Base-by-base conservation (phyloP, 2,329 filamentous ascomycete species). In the Capronia epimyces region DNA sequence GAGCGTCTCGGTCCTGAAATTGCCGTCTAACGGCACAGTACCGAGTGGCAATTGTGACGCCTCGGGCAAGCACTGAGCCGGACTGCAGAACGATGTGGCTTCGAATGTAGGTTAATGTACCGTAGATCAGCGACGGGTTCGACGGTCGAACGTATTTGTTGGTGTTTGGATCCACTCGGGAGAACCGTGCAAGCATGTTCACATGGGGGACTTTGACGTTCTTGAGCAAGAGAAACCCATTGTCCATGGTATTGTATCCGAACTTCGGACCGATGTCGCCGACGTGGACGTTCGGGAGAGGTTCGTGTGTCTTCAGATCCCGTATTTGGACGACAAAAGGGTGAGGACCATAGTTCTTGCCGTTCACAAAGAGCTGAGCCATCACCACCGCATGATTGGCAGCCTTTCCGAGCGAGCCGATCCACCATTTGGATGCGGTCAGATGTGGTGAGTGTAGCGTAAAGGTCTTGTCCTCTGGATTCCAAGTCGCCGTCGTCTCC, bases 391-490 rank as follows among this genome's bases (percentile, higher is more conserved):
- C 86, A 63, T 88, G 77, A 65, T 87, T 90, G 39, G 87, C 86
- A 2, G 83, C 83, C 60, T 84, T 77, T 45, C 86, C 87, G 2
- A 90, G 75, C 9, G 84, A 86, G 1, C 87, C 87, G 60, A 89
- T 89, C 87, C 87, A 90, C 86, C 86, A 91, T 65, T 91, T 91
- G 27, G 83, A 84, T 0, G 86, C 79, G 1, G 86, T 89, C 49
- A 89, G 73, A 55, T 81, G 75, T 8, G 86, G 86, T 0, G 84
- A 87, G 67, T 89, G 81, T 29, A 90, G 75, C 12, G 75, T 83
- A 62, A 90, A 89, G 2, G 82, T 87, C 74, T 87, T 84, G 67
- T 87, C 83, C 3, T 82, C 72, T 0, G 79, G 71, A 62, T 87
- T 84, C 84, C 84, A 89, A 0, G 81, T 87, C 1, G 84, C 84